Evolutionary conservation across 2,329 filamentous ascomycete genomes (phyloP).

Genomic region (Chrysosporium keratinophilum): DNA sequence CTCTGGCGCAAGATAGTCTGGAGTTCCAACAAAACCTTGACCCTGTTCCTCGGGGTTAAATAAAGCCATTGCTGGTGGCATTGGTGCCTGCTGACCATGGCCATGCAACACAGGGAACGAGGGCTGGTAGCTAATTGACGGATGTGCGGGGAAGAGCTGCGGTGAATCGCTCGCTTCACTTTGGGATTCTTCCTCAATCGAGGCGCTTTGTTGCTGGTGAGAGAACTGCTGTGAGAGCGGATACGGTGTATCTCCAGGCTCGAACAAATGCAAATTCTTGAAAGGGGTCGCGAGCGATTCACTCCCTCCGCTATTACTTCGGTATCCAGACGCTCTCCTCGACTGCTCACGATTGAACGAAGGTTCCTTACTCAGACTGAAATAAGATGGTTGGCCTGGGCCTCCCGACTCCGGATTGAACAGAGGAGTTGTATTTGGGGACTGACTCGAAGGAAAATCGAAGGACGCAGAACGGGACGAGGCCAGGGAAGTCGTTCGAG

Average conservation of each 20-base stretch:
- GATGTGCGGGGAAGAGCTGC: constrained; percentile 60
- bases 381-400: constrained; percentile 79
- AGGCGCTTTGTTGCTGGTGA: constrained; percentile 16
- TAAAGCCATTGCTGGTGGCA: constrained; percentile 85
- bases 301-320: constrained; percentile 87
- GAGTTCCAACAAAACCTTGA: constrained; percentile 88
- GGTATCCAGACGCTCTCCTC: constrained; percentile 62
- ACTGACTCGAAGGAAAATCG: constrained; percentile 70
- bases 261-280: constrained; percentile 63
- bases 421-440: constrained; percentile 72
- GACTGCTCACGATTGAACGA: constrained; percentile 49
- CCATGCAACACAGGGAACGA: constrained; percentile 24
- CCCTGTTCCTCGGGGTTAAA: constrained; percentile 93
- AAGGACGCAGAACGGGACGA: constrained; percentile 92
- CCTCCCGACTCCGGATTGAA: constrained; percentile 67
- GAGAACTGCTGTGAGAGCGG: constrained; percentile 21
- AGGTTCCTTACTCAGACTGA: constrained; percentile 48
- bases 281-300: constrained; percentile 78
- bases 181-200: constrained; percentile 62
- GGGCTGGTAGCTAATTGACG: constrained; percentile 42
- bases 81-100: constrained; percentile 53
- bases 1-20: constrained; percentile 92
- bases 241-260: constrained; percentile 42
- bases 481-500: constrained; percentile 68
- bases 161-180: constrained; percentile 65